Percentiles rank a stretch among this genome's conserved stretches.
Conservation (phyloP, 495 filamentous ascomycete genomes). For the Daldinia childiae region DNA sequence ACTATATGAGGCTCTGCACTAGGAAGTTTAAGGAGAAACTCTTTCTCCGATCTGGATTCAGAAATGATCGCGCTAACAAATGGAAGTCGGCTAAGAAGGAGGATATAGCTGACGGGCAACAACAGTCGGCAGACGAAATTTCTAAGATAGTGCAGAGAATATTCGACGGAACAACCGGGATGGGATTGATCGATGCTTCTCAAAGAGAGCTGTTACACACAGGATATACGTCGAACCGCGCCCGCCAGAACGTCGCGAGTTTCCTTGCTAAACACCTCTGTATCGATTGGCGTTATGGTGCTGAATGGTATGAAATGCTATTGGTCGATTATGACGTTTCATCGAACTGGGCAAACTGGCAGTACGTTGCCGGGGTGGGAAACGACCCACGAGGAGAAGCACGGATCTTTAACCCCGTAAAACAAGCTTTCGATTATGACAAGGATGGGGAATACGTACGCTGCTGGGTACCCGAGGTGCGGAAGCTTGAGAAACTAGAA, state of each 20-base stretch:
- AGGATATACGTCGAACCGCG: slow-evolving; percentile 76
- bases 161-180: slow-evolving; percentile 70
- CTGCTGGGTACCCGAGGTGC: slow-evolving; percentile 71
- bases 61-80: slow-evolving; percentile 51
- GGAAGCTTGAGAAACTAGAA: slow-evolving; percentile 60
- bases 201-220: slow-evolving; percentile 74
- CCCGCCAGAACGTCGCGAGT: slow-evolving; percentile 74
- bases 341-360: slow-evolving; percentile 82
- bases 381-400: slow-evolving; percentile 73
- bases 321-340: slow-evolving; percentile 76
- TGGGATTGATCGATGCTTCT: slow-evolving; percentile 75
- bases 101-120: slow-evolving; percentile 40
- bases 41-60: slow-evolving; percentile 69
- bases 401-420: slow-evolving; percentile 76
- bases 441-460: slow-evolving; percentile 69
- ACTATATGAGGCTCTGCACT: slow-evolving; percentile 77
- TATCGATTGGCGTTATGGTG: slow-evolving; percentile 80
- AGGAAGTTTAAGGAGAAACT: slow-evolving; percentile 69
- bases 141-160: slow-evolving; percentile 59
- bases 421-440: slow-evolving; percentile 77
- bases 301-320: slow-evolving; percentile 78
- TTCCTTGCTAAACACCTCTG: slow-evolving; percentile 75
- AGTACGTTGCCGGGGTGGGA: slow-evolving; percentile 76
- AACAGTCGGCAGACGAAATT: slow-evolving; percentile 46
- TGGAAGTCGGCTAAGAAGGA: slow-evolving; percentile 53